These are phyloP conservation scores for Pythium pectinolyticum DNA, from an alignment of 352 stramenopile species.

Conservation along the genomic window DNA sequence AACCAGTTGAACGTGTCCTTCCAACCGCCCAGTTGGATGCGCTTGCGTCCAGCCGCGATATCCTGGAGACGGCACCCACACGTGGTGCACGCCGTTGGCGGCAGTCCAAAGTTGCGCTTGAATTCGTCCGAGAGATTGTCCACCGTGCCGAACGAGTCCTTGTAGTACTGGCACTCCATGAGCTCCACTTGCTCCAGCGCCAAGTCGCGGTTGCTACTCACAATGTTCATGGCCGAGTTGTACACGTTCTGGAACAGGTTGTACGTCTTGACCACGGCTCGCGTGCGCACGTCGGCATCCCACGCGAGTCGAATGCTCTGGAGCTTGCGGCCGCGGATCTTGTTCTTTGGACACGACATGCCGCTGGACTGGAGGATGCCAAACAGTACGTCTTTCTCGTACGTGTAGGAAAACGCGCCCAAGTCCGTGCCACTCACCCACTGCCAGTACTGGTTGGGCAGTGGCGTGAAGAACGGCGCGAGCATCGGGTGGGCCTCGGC, in stretches of 20 bases:
- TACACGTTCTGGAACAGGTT: constrained; percentile 43
- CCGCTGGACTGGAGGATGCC: constrained; percentile 32
- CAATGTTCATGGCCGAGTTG: constrained; percentile 7
- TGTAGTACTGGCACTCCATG: constrained; percentile 58
- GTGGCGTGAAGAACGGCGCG: constrained; percentile 46
- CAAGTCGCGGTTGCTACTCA: constrained; percentile 12
- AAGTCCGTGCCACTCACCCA: constrained; percentile 53
- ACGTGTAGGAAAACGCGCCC: constrained; percentile 60
- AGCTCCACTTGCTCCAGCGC: constrained; percentile 51
- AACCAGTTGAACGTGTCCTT: constrained; percentile 22
- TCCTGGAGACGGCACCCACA: constrained; percentile 40
- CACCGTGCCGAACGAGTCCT: constrained; percentile 36
- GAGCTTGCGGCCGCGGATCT: constrained; percentile 30
- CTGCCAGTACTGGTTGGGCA: constrained; percentile 62
- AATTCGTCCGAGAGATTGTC: constrained; percentile 48
- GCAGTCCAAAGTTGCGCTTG: constrained; percentile 34
- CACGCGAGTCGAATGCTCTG: neutral
- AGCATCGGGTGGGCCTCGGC: constrained; percentile 49
- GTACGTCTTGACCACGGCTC: constrained; percentile 38
- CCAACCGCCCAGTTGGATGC: constrained; percentile 29
- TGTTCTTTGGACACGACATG: constrained; percentile 43
- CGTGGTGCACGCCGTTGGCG: constrained; percentile 29
- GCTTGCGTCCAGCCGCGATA: constrained; percentile 14
- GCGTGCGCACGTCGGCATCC: constrained; percentile 17
- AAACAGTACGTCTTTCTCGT: constrained; percentile 54